phyloP scores from a whole-genome alignment of 2,329 filamentous ascomycete species.

The Hymenoscyphus repandus region DNA sequence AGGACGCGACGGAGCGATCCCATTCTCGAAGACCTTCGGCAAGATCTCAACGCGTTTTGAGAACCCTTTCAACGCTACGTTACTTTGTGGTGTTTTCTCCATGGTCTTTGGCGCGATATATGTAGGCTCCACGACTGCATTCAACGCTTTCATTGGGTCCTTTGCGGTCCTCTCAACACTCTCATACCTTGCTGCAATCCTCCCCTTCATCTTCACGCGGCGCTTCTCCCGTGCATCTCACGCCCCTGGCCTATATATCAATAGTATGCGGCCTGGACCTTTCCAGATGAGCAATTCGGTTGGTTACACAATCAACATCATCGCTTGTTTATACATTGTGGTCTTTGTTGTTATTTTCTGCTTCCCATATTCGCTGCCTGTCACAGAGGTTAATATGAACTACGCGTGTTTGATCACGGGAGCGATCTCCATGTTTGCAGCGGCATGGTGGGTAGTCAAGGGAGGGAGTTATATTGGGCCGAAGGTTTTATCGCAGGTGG shows the following conservation, averaged over 20 bases:
- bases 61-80: slow-evolving; percentile 51
- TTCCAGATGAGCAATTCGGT: slow-evolving; percentile 48
- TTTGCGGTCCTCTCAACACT: slow-evolving; percentile 50
- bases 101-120: slow-evolving; percentile 60
- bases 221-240: slow-evolving; percentile 24
- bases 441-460: slow-evolving; percentile 38
- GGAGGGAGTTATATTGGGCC: slow-evolving; percentile 25
- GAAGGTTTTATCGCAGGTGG: slow-evolving; percentile 6
- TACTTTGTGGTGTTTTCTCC: slow-evolving; percentile 43
- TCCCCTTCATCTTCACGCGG: slow-evolving; percentile 48
- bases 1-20: slow-evolving; percentile 51
- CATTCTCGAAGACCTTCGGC: slow-evolving; percentile 43
- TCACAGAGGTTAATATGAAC: slow-evolving; percentile 46
- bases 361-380: slow-evolving; percentile 47
- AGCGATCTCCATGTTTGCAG: slow-evolving; percentile 36
- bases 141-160: slow-evolving; percentile 59
- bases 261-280: slow-evolving; percentile 47
- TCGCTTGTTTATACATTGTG: slow-evolving; percentile 52
- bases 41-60: slow-evolving; percentile 41
- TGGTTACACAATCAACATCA: slow-evolving; percentile 46
- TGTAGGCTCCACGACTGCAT: slow-evolving; percentile 60
- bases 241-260: slow-evolving; percentile 13
- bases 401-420: slow-evolving; percentile 43
- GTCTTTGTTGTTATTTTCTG: slow-evolving; percentile 60
- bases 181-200: slow-evolving; percentile 59